Evolutionary conservation across 768 basidiomycete species (phyloP).

Genomic region (Phlebiopsis gigantea): DNA sequence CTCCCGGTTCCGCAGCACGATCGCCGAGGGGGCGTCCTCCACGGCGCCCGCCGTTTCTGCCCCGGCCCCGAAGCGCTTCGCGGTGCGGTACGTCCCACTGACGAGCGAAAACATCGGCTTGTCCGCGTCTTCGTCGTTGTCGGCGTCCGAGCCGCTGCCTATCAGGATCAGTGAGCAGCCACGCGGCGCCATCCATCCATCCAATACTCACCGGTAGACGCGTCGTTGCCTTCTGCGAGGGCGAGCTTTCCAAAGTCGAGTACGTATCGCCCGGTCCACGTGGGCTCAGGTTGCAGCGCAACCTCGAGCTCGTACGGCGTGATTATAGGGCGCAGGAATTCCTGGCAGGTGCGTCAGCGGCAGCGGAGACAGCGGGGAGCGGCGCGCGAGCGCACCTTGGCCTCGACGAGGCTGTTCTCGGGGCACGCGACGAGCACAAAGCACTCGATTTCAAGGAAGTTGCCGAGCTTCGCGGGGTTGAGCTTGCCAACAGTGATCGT

Average conservation of each 20-base stretch:
- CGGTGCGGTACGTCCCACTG: conserved; percentile 80
- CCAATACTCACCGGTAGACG: not conserved
- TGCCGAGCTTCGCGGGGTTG: conserved; percentile 91
- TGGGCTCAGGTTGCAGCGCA: conserved; percentile 64
- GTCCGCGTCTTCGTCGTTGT: conserved; percentile 47
- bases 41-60: not conserved
- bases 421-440: conserved; percentile 94
- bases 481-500: conserved; percentile 94
- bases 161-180: not conserved
- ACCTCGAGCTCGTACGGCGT: conserved; percentile 90
- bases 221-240: conserved; percentile 18
- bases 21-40: conserved; percentile 26
- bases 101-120: conserved; percentile 80
- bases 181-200: not conserved
- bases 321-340: conserved; percentile 86
- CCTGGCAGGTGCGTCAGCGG: conserved; percentile 39
- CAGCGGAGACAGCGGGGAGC: not conserved
- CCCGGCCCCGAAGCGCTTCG: conserved; percentile 56
- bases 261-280: conserved; percentile 75
- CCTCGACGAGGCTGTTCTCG: conserved; percentile 81
- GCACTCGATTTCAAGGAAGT: conserved; percentile 95
- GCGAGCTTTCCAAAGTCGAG: conserved; percentile 70
- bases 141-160: not conserved
- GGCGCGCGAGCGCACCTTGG: conserved; percentile 40
- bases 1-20: conserved; percentile 64